A percentile compares a stretch with the other conserved stretches of the same genome.
phyloP scores from a whole-genome alignment of 1,284 basidiomycete species.

The Cystobasidium sp. region DNA sequence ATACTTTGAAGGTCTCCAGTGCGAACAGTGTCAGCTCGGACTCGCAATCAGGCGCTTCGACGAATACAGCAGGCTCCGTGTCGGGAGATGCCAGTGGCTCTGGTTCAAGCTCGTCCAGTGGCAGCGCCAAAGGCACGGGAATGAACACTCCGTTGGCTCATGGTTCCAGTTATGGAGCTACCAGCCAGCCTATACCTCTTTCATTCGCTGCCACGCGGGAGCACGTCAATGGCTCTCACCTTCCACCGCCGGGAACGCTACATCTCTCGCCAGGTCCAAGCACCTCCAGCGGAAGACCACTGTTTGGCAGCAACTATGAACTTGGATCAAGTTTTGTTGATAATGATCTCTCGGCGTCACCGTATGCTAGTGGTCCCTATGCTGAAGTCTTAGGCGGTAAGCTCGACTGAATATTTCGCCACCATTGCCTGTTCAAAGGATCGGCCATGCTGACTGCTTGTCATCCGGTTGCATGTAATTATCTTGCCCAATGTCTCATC shows the following conservation, averaged over 20 bases:
- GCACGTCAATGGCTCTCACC: conserved; percentile 9
- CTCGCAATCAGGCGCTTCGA: neutral
- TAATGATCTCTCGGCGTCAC: conserved; percentile 12
- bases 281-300: neutral
- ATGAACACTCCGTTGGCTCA: conserved; percentile 18
- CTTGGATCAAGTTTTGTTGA: conserved; percentile 29
- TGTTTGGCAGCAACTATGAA: conserved; percentile 11
- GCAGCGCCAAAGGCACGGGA: conserved; percentile 13
- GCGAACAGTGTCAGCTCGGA: neutral
- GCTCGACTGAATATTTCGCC: neutral
- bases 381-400: conserved; percentile 35
- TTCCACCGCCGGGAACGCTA: conserved; percentile 15
- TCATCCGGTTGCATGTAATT: neutral
- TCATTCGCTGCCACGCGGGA: conserved; percentile 11
- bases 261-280: conserved; percentile 14
- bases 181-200: conserved; percentile 13
- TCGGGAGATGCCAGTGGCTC: neutral
- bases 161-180: neutral
- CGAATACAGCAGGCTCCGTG: neutral
- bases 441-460: neutral
- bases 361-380: conserved; percentile 17
- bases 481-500: no score
- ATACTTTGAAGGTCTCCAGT: neutral
- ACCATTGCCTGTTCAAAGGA: neutral
- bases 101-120: conserved; percentile 12